phyloP scores from a whole-genome alignment of 345 rosid genomes.

The Brassica rapa region DNA sequence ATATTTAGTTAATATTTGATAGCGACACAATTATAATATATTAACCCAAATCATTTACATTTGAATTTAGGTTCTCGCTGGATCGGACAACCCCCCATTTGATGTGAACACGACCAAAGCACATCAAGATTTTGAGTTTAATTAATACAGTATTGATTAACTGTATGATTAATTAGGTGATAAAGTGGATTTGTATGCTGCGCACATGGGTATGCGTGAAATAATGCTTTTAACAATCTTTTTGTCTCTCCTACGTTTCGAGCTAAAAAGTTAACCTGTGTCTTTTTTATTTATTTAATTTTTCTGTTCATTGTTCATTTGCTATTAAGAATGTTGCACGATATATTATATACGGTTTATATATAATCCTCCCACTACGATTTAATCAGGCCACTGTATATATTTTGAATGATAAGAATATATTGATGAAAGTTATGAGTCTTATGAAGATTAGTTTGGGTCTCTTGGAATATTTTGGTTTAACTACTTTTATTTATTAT shows the following conservation, averaged over 20 bases:
- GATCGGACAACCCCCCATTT: neutral
- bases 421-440: neutral
- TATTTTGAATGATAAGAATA: neutral
- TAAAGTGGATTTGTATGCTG: slow-evolving; percentile 44
- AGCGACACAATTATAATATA: neutral
- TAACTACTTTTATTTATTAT: neutral
- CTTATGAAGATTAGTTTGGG: neutral
- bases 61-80: neutral
- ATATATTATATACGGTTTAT: neutral
- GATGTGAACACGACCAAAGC: slow-evolving; percentile 35
- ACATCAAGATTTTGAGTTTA: slow-evolving; percentile 9
- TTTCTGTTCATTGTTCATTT: slow-evolving; percentile 5
- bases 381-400: neutral
- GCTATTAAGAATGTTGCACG: neutral
- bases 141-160: slow-evolving; percentile 25
- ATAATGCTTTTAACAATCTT: slow-evolving; percentile 38
- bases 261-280: slow-evolving; percentile 45
- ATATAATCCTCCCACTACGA: neutral
- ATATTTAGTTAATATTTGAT: neutral
- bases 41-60: neutral
- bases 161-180: slow-evolving; percentile 39
- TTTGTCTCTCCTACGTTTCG: slow-evolving; percentile 48
- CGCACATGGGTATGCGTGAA: slow-evolving; percentile 50
- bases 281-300: slow-evolving; percentile 23
- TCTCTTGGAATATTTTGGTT: neutral